Conservation (phyloP, 1,284 basidiomycete genomes). For the Apiotrichum mycotoxinovorans region DNA sequence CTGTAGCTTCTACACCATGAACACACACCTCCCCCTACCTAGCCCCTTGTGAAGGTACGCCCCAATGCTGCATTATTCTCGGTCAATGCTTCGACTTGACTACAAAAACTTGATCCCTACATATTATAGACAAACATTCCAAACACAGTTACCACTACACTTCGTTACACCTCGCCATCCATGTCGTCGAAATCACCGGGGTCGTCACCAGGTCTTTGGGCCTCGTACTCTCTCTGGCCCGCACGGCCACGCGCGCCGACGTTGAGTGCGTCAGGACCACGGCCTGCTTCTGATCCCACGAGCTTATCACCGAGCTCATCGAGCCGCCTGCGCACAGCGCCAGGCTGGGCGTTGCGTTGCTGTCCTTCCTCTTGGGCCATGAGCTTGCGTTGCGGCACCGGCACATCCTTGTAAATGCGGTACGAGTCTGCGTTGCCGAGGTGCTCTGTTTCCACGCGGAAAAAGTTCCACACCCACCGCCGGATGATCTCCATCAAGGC, state of each 20-base stretch:
- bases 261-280: constrained; percentile 37
- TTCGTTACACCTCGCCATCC: too few relatives aligned
- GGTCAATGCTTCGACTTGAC: too few relatives aligned
- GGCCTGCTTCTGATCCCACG: constrained; percentile 15
- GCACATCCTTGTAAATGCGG: constrained; percentile 35
- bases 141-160: too few relatives aligned
- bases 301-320: background rate
- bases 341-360: background rate
- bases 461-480: constrained; percentile 88
- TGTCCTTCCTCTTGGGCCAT: background rate
- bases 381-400: constrained; percentile 32
- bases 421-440: constrained; percentile 41
- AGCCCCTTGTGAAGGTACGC: too few relatives aligned
- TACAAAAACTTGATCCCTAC: too few relatives aligned
- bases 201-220: constrained; percentile 34
- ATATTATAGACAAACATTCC: too few relatives aligned
- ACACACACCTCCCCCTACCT: too few relatives aligned
- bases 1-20: too few relatives aligned
- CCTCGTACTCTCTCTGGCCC: constrained; percentile 41
- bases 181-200: background rate
- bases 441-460: constrained; percentile 45
- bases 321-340: background rate
- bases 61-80: too few relatives aligned
- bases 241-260: constrained; percentile 36
- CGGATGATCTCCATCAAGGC: constrained; percentile 74